These are phyloP conservation scores for Cladosporium sp. DNA, from an alignment of 2,329 filamentous ascomycete species.

Conservation along the genomic window DNA sequence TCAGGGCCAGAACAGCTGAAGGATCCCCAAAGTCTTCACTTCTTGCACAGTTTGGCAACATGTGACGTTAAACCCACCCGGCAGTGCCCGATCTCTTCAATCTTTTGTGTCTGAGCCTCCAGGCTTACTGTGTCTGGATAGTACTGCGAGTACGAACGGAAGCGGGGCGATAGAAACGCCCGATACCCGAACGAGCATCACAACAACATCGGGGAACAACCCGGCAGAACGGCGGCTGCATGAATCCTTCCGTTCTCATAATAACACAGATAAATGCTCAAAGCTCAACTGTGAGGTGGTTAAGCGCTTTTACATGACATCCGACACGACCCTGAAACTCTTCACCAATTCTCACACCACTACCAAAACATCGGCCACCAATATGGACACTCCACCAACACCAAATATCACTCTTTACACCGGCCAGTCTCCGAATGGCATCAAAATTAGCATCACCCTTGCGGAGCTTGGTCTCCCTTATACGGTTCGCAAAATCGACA, in stretches of 20 bases:
- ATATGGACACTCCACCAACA: not conserved
- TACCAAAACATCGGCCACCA: not conserved
- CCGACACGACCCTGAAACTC: not conserved
- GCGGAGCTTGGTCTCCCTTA: conserved; percentile 77
- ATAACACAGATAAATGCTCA: not conserved
- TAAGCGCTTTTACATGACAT: no score
- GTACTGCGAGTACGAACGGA: not conserved
- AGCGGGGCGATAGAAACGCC: not conserved
- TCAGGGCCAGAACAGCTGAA: no score
- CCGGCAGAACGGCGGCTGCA: not conserved
- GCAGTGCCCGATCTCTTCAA: no score
- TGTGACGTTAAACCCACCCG: no score
- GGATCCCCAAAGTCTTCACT: no score
- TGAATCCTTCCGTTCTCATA: not conserved
- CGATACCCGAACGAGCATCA: not conserved
- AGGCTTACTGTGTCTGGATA: no score
- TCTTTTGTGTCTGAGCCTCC: no score
- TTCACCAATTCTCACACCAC: not conserved
- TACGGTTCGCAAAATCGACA: conserved; percentile 65
- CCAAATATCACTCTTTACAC: conserved; percentile 70
- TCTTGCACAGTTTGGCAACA: no score
- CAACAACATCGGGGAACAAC: not conserved
- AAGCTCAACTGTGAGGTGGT: not conserved
- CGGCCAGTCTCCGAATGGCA: conserved; percentile 75
- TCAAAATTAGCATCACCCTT: conserved; percentile 78